These are phyloP conservation scores for Amauroascus verrucosus DNA, from an alignment of 2,329 filamentous ascomycete species.

Conservation along the genomic window DNA sequence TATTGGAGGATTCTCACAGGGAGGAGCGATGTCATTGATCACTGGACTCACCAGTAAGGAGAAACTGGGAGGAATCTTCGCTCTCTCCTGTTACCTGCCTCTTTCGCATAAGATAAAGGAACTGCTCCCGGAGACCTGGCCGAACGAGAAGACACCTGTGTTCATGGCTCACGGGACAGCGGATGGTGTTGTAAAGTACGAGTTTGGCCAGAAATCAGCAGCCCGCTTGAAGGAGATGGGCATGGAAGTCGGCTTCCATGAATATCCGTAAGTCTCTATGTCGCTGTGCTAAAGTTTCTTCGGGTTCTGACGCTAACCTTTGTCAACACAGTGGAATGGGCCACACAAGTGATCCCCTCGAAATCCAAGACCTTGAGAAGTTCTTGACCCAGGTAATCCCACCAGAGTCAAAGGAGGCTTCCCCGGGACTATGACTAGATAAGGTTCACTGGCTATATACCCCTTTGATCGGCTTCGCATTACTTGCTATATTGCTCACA, in stretches of 20 bases:
- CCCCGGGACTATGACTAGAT: conserved; percentile 13
- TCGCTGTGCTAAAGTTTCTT: not conserved
- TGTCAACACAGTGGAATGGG: conserved; percentile 48
- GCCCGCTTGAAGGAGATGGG: conserved; percentile 59
- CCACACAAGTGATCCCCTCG: conserved; percentile 65
- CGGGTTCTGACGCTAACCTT: not conserved
- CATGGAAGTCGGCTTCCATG: conserved; percentile 63
- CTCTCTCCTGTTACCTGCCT: conserved; percentile 70
- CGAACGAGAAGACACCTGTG: conserved; percentile 68
- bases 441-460: conserved; percentile 3
- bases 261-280: conserved; percentile 53
- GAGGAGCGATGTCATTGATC: conserved; percentile 77
- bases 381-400: conserved; percentile 48
- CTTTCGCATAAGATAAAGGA: conserved; percentile 55
- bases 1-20: conserved; percentile 57
- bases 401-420: conserved; percentile 29
- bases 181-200: conserved; percentile 61
- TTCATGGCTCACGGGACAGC: conserved; percentile 80
- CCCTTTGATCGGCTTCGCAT: not conserved
- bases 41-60: conserved; percentile 61
- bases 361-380: conserved; percentile 70
- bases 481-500: not conserved
- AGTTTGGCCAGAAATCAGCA: conserved; percentile 58
- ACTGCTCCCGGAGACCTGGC: conserved; percentile 43
- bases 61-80: conserved; percentile 81